Base-by-base conservation (phyloP, 805 yeast genomes). In the Candida namnaoensis region DNA sequence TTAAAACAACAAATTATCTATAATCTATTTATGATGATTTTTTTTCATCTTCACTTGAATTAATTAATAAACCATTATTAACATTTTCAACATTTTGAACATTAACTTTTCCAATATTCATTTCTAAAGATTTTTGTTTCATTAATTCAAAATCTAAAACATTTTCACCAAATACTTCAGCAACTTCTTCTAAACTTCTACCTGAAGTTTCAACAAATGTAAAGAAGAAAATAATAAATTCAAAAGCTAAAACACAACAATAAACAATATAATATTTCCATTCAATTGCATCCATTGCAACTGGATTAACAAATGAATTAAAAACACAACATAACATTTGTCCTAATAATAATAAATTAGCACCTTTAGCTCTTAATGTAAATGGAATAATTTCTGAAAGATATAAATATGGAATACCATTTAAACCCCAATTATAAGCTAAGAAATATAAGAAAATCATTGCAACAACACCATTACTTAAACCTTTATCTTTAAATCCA, bases 401-500 rank as follows among this genome's bases (percentile, higher is more conserved):
- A 51, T 72, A 73, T 37, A 69, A 50, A 51, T 55, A 65, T 40
- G 75, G 72, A 41, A 71, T 60, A 39, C 76, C 76, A 43, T 69
- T 68, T 40, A 59, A 51, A 34, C 71, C 72, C 36, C 63, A 54
- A 48, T 68, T 61, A 56, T 71, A 72, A 35, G 62, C 60, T 40
- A 56, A 49, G 54, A 64, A 62, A 65, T 61, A 71, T 32, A 72
- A 50, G 65, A 71, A 74, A 39, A 74, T 69, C 72, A 74, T 68
- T 7, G 74, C 74, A 50, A 66, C 62, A 25, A 71, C 75, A 45
- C 74, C 78, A 41, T 61, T 60, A 38, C 70, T 72, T 28, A 66
- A 53, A 5, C 57, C 15, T 45, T 68, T 68, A 43, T 71, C 62
- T 42, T 60, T 53, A 49, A 66, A 68, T 48, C 65, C 47, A 35